These are phyloP conservation scores for Salix arbutifolia DNA, from an alignment of 345 rosid species.

Conservation along the genomic window DNA sequence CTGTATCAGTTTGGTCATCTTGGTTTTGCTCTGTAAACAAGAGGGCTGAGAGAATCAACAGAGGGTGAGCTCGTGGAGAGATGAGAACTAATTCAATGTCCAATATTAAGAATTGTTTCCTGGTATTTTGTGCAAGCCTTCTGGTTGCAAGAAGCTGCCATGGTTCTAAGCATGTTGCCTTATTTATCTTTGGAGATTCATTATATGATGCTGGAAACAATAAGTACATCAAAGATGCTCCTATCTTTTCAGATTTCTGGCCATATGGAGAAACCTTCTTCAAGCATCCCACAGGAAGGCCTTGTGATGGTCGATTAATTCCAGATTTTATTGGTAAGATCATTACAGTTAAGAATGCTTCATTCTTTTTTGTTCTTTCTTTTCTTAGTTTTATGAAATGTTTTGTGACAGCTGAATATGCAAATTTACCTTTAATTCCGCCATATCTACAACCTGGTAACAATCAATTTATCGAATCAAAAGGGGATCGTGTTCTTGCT, in stretches of 20 bases:
- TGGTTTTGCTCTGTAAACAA: no score
- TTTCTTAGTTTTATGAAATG: not conserved
- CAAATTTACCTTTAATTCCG: constrained; percentile 38
- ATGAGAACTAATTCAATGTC: not conserved
- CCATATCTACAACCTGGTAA: constrained; percentile 37
- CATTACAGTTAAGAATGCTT: not conserved
- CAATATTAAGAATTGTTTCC: not conserved
- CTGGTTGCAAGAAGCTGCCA: not conserved
- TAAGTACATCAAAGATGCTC: constrained; percentile 22
- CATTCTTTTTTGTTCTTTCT: not conserved
- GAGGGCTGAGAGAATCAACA: no score
- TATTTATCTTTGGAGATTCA: constrained; percentile 41
- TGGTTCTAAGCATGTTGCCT: not conserved
- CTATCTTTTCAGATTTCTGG: constrained; percentile 19
- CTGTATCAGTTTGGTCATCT: no score
- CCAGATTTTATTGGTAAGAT: constrained; percentile 17
- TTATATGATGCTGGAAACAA: constrained; percentile 34
- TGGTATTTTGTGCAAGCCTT: not conserved
- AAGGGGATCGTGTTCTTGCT: constrained; percentile 22
- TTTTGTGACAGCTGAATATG: constrained; percentile 33
- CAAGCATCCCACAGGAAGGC: constrained; percentile 25
- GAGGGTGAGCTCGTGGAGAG: no score
- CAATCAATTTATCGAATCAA: constrained; percentile 16
- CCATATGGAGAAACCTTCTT: constrained; percentile 36
- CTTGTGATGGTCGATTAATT: constrained; percentile 26